Base-by-base conservation (phyloP, 192 early-diverging fungal species). In the Kappamyces sp. region DNA sequence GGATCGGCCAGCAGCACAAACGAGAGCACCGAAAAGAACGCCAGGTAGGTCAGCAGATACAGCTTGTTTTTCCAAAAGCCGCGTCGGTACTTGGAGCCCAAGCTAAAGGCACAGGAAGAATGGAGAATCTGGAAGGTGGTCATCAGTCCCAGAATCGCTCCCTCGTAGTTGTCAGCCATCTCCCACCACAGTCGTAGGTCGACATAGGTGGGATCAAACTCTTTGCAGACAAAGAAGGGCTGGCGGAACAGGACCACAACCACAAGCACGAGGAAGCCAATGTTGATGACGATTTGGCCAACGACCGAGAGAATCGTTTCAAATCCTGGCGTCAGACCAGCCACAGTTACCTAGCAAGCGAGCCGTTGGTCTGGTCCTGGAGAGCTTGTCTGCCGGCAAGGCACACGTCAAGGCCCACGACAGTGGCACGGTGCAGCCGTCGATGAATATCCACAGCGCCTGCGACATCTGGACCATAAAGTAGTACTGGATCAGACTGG, bases 91-190 rank as follows among this genome's bases (percentile, higher is more conserved):
- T 67, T 69, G 55, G 70, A 63, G 15, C 89, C 89, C 67, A 87
- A 82, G 70, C 84, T 88, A 69, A 84, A 84, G 38, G 84, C 62
- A 37, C 79, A 82, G 8, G 79, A 84, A 33, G 71, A 77, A 66
- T 89, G 78, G 62, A 86, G 72, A 66, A 90, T 88, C 65, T 90
- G 87, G 75, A 84, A 87, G 52, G 82, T 63, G 12, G 69, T 65
- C 2, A 89, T 64, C 31, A 89, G 69, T 0, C 82, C 75, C 31
- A 84, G 75, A 37, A 85, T 61, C 60, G 70, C 83, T 7, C 78
- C 73, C 71, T 91, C 87, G 59, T 78, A 91, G 64, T 89, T 90
- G 59, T 91, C 89, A 47, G 78, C 87, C n/a, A 89, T 67, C 36
- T 89, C 70, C 86, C 87, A 91, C 90, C 90, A 91, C 43, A 80